Percentiles rank a stretch among this genome's conserved stretches.
Evolutionary conservation across 805 yeast genomes (phyloP).

Genomic region (Wickerhamomyces kurtzmanii): DNA sequence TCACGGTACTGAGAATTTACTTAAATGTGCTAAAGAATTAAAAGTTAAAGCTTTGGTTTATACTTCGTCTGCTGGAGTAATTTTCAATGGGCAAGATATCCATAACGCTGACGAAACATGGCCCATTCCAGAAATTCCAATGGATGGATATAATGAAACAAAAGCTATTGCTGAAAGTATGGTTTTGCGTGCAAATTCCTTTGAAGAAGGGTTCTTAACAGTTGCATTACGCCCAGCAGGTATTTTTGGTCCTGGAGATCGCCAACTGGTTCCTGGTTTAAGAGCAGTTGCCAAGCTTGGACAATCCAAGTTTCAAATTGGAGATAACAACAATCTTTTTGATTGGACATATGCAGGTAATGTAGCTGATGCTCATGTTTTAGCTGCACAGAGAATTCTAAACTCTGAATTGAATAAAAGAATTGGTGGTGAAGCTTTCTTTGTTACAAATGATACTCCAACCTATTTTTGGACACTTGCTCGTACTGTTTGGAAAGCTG

Average conservation of each 20-base stretch:
- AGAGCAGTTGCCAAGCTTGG: constrained; percentile 75
- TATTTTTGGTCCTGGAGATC: constrained; percentile 96
- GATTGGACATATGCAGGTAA: constrained; percentile 99
- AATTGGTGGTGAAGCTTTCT: constrained; percentile 82
- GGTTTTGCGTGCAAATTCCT: constrained; percentile 66
- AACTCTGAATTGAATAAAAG: constrained; percentile 27
- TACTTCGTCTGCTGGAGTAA: constrained; percentile 96
- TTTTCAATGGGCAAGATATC: constrained; percentile 90
- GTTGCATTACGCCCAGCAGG: constrained; percentile 95
- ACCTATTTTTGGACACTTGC: constrained; percentile 96
- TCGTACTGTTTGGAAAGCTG: constrained; percentile 94
- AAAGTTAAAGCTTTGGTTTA: constrained; percentile 64
- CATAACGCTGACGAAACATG: constrained; percentile 88
- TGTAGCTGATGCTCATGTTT: constrained; percentile 92
- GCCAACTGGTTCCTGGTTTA: constrained; percentile 91
- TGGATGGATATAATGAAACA: constrained; percentile 96
- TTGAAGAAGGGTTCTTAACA: constrained; percentile 50
- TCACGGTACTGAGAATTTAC: constrained; percentile 71
- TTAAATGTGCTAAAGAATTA: constrained; percentile 47
- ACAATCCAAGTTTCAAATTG: constrained; percentile 87
- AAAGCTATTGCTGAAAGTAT: constrained; percentile 84
- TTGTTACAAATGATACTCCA: constrained; percentile 90
- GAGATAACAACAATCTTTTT: constrained; percentile 86
- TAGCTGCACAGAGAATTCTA: constrained; percentile 75
- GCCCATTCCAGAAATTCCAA: constrained; percentile 86